Evolutionary conservation across 2,329 filamentous ascomycete species (phyloP), one percentile per base, ranked within the genome.

Genomic region (Shiraia sp.): DNA sequence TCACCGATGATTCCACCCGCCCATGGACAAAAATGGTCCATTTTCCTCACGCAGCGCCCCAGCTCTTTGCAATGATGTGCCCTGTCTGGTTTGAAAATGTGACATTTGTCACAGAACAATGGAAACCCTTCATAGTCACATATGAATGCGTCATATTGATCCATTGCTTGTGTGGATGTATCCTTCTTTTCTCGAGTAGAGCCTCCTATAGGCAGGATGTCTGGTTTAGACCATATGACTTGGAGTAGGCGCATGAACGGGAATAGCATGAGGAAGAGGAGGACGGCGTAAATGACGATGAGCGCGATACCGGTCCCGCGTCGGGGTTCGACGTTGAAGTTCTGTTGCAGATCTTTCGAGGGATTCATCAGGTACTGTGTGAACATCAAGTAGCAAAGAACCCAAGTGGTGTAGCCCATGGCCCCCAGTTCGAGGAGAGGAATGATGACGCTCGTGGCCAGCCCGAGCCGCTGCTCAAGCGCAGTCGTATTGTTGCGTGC

Each of bases 1-100:
- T 96, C 91, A 0, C 84, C 87, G 8, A 99, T 85, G 52, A 96
- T 88, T 15, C 92, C 93, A 3, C 92, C 92, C n/a, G 95, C 91
- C 82, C 84, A 97, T 0, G 92, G 93, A 61, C 93, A 99, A 59
- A 91, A 93, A 63, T 97, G 92, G 51, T 97, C 92, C 87, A 96
- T 93, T 60, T 93, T 93, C 28, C 80, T 75, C 15, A 95, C 87
- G 61, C 92, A 97, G 30, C 90, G 79, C 35, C 82, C 82, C 10
- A 93, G 75, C 63, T 95, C 88, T 37, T 85, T 85, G 61, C 87
- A 95, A 69, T 97, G 92, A 65, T 96, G 90, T 2, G 87, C 81
- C 3, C 92, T 80, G 61, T 96, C 92, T 0, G 87, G 84, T 68
- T 96, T 97, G 82, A 88, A 96, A 51, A 86, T 88, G 41, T 81